These are phyloP conservation scores for Diospyros kaki DNA, from an alignment of 148 eudicot genomes.

Conservation along the genomic window DNA sequence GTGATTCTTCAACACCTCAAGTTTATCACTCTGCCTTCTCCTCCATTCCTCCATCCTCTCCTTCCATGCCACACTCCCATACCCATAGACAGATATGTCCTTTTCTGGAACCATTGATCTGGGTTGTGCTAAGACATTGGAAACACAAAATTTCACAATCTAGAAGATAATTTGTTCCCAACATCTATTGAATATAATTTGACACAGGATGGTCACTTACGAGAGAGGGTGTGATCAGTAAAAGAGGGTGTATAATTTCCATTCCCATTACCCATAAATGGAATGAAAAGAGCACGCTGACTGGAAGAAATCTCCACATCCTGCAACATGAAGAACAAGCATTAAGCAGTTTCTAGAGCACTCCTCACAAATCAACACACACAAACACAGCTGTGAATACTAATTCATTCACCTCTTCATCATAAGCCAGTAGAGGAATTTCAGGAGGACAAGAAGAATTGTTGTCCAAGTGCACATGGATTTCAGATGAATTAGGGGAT, in stretches of 20 bases:
- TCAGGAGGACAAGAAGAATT: conserved; percentile 36
- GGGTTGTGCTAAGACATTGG: conserved; percentile 33
- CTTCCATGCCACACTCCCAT: conserved; percentile 62
- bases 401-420: conserved; percentile 40
- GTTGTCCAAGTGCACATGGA: conserved; percentile 31
- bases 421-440: conserved; percentile 49
- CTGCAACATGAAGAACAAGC: conserved; percentile 14
- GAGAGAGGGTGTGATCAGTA: conserved; percentile 42
- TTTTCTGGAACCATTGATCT: conserved; percentile 63
- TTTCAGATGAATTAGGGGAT: conserved; percentile 27
- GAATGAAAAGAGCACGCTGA: conserved; percentile 52
- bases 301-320: conserved; percentile 46
- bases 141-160: not conserved
- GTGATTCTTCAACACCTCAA: conserved; percentile 47
- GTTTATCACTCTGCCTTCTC: conserved; percentile 46
- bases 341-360: not conserved
- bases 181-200: not conserved
- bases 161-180: not conserved
- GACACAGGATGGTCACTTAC: conserved; percentile 21
- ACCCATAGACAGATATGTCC: conserved; percentile 56
- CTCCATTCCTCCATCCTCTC: conserved; percentile 67
- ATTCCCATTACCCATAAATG: conserved; percentile 43
- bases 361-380: not conserved
- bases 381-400: not conserved
- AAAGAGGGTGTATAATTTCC: conserved; percentile 38